These are phyloP conservation scores for Zoysia japonica DNA, from an alignment of 176 grass and related monocot genomes.

Conservation along the genomic window DNA sequence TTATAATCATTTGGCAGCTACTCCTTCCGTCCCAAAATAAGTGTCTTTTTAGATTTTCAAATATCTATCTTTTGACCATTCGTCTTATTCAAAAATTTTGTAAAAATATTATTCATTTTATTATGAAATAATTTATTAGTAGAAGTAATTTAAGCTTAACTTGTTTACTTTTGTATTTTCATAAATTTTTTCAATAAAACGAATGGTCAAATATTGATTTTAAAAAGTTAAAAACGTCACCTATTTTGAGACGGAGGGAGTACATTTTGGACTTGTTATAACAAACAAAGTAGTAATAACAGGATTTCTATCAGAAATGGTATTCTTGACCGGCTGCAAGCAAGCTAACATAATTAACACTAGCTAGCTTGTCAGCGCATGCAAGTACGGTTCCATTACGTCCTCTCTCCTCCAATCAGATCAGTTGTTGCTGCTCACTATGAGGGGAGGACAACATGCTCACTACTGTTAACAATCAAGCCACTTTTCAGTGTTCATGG, in stretches of 20 bases:
- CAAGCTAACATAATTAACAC: neutral
- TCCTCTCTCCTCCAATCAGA: slow-evolving; percentile 24
- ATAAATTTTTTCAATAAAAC: no score
- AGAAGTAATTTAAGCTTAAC: no score
- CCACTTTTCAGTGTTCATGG: slow-evolving; percentile 13
- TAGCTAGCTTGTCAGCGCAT: neutral
- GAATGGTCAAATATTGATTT: no score
- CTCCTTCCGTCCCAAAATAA: no score
- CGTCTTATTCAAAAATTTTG: no score
- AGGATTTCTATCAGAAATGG: neutral
- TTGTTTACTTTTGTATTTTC: no score
- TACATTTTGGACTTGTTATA: neutral
- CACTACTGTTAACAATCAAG: slow-evolving; percentile 48
- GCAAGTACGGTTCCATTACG: neutral
- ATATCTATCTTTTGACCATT: no score
- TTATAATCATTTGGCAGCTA: slow-evolving; percentile 6
- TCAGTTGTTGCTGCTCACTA: neutral
- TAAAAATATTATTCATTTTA: no score
- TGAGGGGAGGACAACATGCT: slow-evolving; percentile 42
- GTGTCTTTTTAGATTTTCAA: no score
- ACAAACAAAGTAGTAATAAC: neutral
- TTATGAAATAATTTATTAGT: no score
- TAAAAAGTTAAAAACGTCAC: no score
- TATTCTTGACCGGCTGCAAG: slow-evolving; percentile 4
- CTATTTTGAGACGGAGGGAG: no score